These are phyloP conservation scores for Colletotrichum salicis DNA, from an alignment of 2,329 filamentous ascomycete genomes.

Conservation along the genomic window DNA sequence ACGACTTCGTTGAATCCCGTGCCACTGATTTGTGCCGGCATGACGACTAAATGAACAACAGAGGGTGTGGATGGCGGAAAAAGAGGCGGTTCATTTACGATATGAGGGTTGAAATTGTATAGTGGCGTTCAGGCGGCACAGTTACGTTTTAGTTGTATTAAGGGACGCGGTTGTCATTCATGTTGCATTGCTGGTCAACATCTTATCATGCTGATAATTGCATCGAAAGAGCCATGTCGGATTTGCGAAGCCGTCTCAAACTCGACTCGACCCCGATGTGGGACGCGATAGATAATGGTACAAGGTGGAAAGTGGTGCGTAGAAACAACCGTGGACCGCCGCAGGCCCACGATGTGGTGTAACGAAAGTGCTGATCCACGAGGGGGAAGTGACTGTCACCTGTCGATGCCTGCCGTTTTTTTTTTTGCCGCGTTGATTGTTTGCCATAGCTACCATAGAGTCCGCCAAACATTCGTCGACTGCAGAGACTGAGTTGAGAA, in stretches of 20 bases:
- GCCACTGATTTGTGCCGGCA: conserved; percentile 9
- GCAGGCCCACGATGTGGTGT: conserved; percentile 30
- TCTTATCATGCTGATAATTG: conserved; percentile 38
- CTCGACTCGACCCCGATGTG: conserved; percentile 34
- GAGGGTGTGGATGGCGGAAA: conserved; percentile 25
- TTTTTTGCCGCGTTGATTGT: conserved; percentile 37
- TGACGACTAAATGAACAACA: conserved; percentile 13
- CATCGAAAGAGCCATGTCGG: conserved; percentile 35
- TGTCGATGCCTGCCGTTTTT: conserved; percentile 36
- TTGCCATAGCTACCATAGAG: conserved; percentile 37
- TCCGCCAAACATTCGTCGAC: conserved; percentile 33
- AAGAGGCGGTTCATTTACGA: conserved; percentile 34
- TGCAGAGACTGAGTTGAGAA: conserved; percentile 1
- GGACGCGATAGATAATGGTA: conserved; percentile 38
- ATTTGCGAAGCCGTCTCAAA: conserved; percentile 36
- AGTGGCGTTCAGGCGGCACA: conserved; percentile 36
- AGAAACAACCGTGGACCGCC: conserved; percentile 27
- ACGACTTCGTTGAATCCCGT: not conserved
- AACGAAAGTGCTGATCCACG: conserved; percentile 37
- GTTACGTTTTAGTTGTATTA: conserved; percentile 36
- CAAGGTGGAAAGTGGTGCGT: conserved; percentile 36
- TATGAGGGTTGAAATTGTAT: conserved; percentile 16
- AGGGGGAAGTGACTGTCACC: conserved; percentile 33
- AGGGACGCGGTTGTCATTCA: conserved; percentile 37
- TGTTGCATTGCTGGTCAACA: conserved; percentile 37